phyloP scores from a whole-genome alignment of 495 filamentous ascomycete genomes.

The Evansstolkia leycettana region DNA sequence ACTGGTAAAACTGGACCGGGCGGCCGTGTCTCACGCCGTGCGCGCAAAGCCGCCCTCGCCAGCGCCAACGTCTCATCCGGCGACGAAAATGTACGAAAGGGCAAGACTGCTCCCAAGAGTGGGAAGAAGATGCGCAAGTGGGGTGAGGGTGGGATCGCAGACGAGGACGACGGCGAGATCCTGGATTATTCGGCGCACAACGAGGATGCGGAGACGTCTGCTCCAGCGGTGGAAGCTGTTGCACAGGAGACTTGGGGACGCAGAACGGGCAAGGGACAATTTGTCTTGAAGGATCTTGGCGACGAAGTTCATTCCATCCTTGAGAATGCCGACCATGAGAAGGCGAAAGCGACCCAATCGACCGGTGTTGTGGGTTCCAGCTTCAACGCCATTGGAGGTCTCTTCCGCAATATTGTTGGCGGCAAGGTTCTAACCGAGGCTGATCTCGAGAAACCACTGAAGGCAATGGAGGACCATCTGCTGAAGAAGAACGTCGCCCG shows the following conservation, averaged over 20 bases:
- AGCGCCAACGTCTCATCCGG: constrained; percentile 68
- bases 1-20: constrained; percentile 59
- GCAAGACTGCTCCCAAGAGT: constrained; percentile 41
- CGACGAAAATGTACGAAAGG: constrained; percentile 56
- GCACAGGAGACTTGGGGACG: constrained; percentile 71
- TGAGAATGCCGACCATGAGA: constrained; percentile 52
- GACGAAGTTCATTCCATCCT: constrained; percentile 89
- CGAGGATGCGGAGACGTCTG: constrained; percentile 36
- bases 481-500: constrained; percentile 92
- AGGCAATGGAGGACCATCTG: constrained; percentile 91
- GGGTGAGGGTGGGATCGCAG: constrained; percentile 79
- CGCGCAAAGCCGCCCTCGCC: constrained; percentile 58
- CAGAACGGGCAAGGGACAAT: constrained; percentile 76
- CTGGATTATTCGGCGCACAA: constrained; percentile 74
- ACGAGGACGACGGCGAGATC: constrained; percentile 68
- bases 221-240: constrained; percentile 56
- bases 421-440: constrained; percentile 81
- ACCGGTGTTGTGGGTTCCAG: constrained; percentile 64
- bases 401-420: constrained; percentile 89
- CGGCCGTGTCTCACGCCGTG: constrained; percentile 65
- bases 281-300: constrained; percentile 84
- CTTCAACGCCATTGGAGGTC: constrained; percentile 64
- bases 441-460: constrained; percentile 82
- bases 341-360: constrained; percentile 33
- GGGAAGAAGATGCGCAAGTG: constrained; percentile 80